Evolutionary conservation across 176 grass and related monocot genomes (phyloP).

Genomic region (Avena atlantica): DNA sequence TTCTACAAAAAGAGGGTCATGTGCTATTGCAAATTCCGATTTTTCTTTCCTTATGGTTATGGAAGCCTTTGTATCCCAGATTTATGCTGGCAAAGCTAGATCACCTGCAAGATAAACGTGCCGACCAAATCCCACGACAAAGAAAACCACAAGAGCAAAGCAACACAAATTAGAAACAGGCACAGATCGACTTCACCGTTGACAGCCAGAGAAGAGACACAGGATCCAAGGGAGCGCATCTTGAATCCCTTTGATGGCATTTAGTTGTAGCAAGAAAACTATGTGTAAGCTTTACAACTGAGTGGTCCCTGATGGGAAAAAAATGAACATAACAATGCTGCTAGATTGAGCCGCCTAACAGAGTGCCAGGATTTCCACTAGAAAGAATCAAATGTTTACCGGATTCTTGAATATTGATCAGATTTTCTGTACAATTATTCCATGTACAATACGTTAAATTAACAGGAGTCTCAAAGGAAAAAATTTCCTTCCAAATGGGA

Average conservation of each 20-base stretch:
- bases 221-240: not conserved
- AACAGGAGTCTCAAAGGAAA: constrained; percentile 13
- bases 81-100: too few species aligned
- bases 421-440: not conserved
- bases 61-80: too few species aligned
- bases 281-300: not conserved
- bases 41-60: not conserved
- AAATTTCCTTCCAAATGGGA: constrained; percentile 13
- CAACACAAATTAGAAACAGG: not conserved
- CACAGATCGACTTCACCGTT: not conserved
- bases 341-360: not conserved
- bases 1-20: not conserved
- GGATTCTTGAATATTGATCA: not conserved
- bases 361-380: not conserved
- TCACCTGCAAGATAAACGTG: too few species aligned
- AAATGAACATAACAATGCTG: not conserved
- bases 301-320: not conserved
- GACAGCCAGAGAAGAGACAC: not conserved
- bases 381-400: constrained; percentile 33
- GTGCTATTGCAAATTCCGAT: not conserved
- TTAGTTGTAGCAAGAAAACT: not conserved
- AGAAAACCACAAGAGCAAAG: not conserved
- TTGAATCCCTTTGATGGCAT: not conserved
- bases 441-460: constrained; percentile 19
- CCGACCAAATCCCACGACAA: not conserved